These are phyloP conservation scores for Leccinum pachyderme DNA, from an alignment of 1,284 basidiomycete species.

Conservation along the genomic window DNA sequence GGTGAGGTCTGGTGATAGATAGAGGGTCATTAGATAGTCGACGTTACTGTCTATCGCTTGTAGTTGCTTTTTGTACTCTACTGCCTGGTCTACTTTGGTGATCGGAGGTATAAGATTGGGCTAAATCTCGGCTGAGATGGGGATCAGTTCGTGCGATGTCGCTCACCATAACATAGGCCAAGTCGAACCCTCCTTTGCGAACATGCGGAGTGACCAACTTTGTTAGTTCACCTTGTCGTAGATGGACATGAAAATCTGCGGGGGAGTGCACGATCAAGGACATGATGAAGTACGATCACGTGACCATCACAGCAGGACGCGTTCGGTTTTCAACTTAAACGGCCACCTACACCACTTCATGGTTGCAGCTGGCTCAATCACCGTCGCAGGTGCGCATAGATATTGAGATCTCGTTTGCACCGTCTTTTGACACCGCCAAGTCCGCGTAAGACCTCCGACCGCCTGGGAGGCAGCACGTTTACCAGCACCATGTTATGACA, in stretches of 20 bases:
- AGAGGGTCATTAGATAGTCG: conserved; percentile 95
- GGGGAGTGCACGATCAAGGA: conserved; percentile 57
- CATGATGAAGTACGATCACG: conserved; percentile 32
- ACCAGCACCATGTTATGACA: conserved; percentile 66
- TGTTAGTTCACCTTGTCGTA: conserved; percentile 85
- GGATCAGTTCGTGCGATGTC: conserved; percentile 3
- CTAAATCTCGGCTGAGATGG: conserved; percentile 41
- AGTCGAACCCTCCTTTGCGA: conserved; percentile 80
- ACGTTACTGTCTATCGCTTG: conserved; percentile 75
- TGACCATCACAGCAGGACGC: conserved; percentile 24
- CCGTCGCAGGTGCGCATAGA: conserved; percentile 67
- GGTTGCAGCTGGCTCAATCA: conserved; percentile 83
- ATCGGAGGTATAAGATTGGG: conserved; percentile 95
- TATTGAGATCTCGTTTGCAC: background rate
- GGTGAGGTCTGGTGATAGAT: conserved; percentile 88
- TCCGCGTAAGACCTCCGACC: conserved; percentile 88
- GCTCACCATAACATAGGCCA: conserved; percentile 95
- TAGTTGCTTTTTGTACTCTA: conserved; percentile 79
- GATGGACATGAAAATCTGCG: conserved; percentile 96
- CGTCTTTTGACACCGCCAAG: conserved; percentile 41
- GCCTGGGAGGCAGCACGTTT: conserved; percentile 80
- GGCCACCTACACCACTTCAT: conserved; percentile 37
- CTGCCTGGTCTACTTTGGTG: conserved; percentile 79
- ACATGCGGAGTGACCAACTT: conserved; percentile 91
- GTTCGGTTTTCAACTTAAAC: conserved; percentile 36